Conservation (phyloP, 495 filamentous ascomycete species). For the Arthonia radiata region DNA sequence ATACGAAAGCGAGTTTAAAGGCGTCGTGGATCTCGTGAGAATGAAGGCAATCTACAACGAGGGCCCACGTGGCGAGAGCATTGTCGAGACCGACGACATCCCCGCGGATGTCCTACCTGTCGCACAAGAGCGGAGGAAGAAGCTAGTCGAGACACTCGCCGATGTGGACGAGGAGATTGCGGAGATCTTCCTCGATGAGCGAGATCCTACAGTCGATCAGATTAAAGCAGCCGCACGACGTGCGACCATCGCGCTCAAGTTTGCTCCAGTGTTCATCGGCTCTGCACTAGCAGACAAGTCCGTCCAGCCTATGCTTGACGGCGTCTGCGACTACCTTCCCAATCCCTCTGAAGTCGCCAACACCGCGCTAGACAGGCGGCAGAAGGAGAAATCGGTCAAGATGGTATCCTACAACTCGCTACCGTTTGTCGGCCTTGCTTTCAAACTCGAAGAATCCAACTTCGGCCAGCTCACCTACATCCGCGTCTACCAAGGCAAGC, state of each 20-base stretch:
- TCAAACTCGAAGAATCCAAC: conserved; percentile 98
- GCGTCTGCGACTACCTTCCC: conserved; percentile 85
- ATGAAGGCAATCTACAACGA: conserved; percentile 91
- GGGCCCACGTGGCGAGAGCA: conserved; percentile 42
- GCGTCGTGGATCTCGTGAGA: conserved; percentile 75
- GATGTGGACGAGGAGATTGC: conserved; percentile 98
- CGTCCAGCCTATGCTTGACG: conserved; percentile 92
- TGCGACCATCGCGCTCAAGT: conserved; percentile 68
- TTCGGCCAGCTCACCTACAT: conserved; percentile 98
- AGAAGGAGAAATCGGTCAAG: conserved; percentile 53
- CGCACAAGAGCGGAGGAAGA: conserved; percentile 51
- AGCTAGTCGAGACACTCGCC: conserved; percentile 83
- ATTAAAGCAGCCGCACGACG: conserved; percentile 77
- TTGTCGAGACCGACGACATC: conserved; percentile 52
- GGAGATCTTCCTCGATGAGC: conserved; percentile 80
- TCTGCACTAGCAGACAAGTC: conserved; percentile 86
- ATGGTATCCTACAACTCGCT: conserved; percentile 78
- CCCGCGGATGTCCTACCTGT: conserved; percentile 50
- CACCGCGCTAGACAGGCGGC: conserved; percentile 59
- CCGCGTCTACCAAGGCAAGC: conserved; percentile 83
- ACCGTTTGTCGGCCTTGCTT: conserved; percentile 87
- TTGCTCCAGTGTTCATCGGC: conserved; percentile 91
- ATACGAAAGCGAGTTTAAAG: conserved; percentile 71
- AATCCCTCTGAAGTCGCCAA: conserved; percentile 84
- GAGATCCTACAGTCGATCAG: conserved; percentile 47